Evolutionary conservation across 192 early-diverging fungal genomes (phyloP), one percentile per base, ranked within the genome.

Genomic region (Mortierella antarctica): DNA sequence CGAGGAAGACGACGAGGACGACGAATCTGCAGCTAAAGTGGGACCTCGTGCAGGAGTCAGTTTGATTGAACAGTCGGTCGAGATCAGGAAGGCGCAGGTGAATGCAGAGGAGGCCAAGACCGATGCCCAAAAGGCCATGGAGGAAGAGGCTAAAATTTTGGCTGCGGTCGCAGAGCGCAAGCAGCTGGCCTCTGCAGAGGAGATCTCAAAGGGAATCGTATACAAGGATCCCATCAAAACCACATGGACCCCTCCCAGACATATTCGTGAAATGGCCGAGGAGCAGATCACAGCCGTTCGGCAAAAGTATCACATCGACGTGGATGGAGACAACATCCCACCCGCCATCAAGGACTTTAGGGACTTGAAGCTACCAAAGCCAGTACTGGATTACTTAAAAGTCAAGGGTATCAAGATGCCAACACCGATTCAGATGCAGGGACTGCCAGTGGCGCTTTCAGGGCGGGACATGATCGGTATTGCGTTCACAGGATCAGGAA

Each of bases 391-490:
- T 14, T 94, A 96, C 64, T 86, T 99, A 40, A 87, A 89, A 69
- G 78, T 83, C 7, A 97, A 97, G 70, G 89, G 89, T 7, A 99
- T 99, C 59, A 74, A 87, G n/a, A 85, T 89, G 60, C 97, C 97
- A 10, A 97, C 97, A 31, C 96, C 96, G 12, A 99, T 99, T 88
- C 96, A 99, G 82, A 90, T 98, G 68, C 96, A 98, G 73, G 97
- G 97, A n/a, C 71, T 99, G 48, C 97, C 97, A 1, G 95, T 95
- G 2, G 95, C 91, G 75, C 82, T 99, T 13, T 86, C 90, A 31
- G 97, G 97, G 11, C 82, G 97, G 46, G 97, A 98, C 70, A 99
- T 99, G 97, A 98, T 99, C 78, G 96, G 96, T 12, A 96, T 96
- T 86, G 96, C 97, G 0, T 97, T 98, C 73, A 98, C 97, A n/a